phyloP scores from a whole-genome alignment of 345 rosid genomes.

The Microthlaspi erraticum region DNA sequence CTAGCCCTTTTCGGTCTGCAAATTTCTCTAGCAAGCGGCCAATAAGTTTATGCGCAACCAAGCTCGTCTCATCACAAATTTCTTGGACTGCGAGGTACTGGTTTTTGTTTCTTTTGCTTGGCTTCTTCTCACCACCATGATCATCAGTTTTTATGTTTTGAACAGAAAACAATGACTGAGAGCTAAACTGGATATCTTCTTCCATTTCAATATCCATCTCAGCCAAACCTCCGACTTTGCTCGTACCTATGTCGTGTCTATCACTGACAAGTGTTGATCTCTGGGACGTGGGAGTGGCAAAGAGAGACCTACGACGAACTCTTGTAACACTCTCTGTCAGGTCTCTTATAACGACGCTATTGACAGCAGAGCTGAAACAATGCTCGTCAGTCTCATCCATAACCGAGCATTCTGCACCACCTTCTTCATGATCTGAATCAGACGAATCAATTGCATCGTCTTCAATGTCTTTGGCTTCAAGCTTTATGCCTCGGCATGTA shows the following conservation, averaged over 20 bases:
- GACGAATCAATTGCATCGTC: slow-evolving; percentile 38
- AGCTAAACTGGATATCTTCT: slow-evolving; percentile 33
- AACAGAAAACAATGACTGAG: slow-evolving; percentile 32
- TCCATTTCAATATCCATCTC: slow-evolving; percentile 39
- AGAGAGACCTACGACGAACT: slow-evolving; percentile 37
- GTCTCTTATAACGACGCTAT: slow-evolving; percentile 26
- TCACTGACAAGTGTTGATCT: slow-evolving; percentile 38
- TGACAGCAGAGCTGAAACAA: slow-evolving; percentile 30
- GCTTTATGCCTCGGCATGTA: slow-evolving; percentile 38
- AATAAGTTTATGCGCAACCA: slow-evolving; percentile 70
- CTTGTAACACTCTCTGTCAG: slow-evolving; percentile 32
- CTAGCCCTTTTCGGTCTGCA: slow-evolving; percentile 50
- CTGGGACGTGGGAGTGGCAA: slow-evolving; percentile 34
- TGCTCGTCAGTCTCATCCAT: slow-evolving; percentile 31
- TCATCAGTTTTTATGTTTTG: slow-evolving; percentile 36
- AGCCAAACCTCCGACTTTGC: slow-evolving; percentile 33
- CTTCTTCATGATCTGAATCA: slow-evolving; percentile 55
- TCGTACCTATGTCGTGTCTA: slow-evolving; percentile 21
- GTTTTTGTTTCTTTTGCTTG: slow-evolving; percentile 42
- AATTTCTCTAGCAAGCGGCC: slow-evolving; percentile 62
- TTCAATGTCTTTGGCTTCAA: slow-evolving; percentile 25
- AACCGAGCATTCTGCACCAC: slow-evolving; percentile 58
- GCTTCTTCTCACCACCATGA: slow-evolving; percentile 39
- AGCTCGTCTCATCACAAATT: slow-evolving; percentile 68
- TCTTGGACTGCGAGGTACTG: slow-evolving; percentile 77